Evolutionary conservation across 2,329 filamentous ascomycete species (phyloP), one percentile per base, ranked within the genome.

Genomic region (Ceratocystis colombiana): DNA sequence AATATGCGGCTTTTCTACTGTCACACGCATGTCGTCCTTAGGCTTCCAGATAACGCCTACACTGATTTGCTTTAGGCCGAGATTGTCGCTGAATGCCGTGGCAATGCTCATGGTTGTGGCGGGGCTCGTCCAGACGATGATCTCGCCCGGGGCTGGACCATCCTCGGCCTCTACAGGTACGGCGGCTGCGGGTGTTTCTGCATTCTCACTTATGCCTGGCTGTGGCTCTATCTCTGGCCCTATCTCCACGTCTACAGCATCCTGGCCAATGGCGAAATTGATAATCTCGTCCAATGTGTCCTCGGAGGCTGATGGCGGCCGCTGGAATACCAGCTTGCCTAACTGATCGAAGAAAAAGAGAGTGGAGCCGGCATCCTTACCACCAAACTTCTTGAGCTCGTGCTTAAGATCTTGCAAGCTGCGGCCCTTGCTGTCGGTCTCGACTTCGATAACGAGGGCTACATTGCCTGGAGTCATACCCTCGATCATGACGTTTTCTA

Each of bases 291-390:
- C 68, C 10, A 68, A 33, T 17, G n/a, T 20, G 12, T 59, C 61
- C 37, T 64, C 64, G 20, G 12, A 33, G n/a, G 53, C 64, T 8
- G 37, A 33, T 2, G 20, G 28, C 5, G 67, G 64, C n/a, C 46
- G 78, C 72, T 85, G 84, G 72, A 96, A 86, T 2, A 87, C 79
- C 33, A 91, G 81, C 64, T 86, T 82, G 1, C 94, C 94, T 68
- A 87, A 87, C 72, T 88, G 88, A 66, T 89, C 82, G 74, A 99
- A 99, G 71, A 96, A 81, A 76, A 93, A 97, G 6, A 84, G 84
- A 12, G 89, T 90, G 0, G 91, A 84, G 6, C 63, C 63, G 5
- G 89, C 88, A 1, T 84, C 77, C 1, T 80, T 83, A 4, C 88
- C 94, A 20, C 87, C 87, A 63, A 80, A 77, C 68, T 86, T 84